Percentiles rank a stretch among this genome's conserved stretches.
These are phyloP conservation scores for Eucalyptus cladocalyx DNA, from an alignment of 345 rosid genomes.

Conservation along the genomic window DNA sequence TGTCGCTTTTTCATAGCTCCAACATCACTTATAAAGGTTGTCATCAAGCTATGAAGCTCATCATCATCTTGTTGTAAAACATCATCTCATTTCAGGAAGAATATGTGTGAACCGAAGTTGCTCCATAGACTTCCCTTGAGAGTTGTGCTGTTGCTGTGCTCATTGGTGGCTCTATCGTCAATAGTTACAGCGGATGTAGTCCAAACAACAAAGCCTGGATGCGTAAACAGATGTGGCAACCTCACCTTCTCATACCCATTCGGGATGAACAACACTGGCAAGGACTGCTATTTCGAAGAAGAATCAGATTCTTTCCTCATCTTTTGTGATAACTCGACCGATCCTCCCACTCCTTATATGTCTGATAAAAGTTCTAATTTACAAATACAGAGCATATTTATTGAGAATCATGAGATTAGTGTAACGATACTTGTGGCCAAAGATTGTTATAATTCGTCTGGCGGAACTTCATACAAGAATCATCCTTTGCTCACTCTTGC, in stretches of 20 bases:
- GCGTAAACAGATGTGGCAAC: not conserved
- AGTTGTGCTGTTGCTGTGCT: not conserved
- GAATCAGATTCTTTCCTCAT: no score
- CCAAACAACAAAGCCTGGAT: not conserved
- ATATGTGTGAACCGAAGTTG: not conserved
- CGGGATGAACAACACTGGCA: accelerated
- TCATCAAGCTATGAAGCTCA: not conserved
- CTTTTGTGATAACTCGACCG: not conserved
- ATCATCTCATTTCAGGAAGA: not conserved
- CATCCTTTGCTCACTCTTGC: accelerated
- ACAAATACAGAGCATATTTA: not conserved
- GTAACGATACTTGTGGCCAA: accelerated
- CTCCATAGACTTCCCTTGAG: not conserved
- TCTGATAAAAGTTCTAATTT: accelerated
- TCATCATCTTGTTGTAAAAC: not conserved
- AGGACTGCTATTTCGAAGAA: no score
- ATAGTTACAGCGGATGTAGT: not conserved
- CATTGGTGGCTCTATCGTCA: not conserved
- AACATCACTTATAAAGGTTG: not conserved
- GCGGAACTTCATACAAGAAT: accelerated
- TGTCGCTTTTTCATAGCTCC: not conserved
- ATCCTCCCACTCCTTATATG: no score
- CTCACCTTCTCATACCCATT: not conserved
- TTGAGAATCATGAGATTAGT: no score
- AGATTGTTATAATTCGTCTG: no score